These are phyloP conservation scores for Huntiella omanensis DNA, from an alignment of 2,329 filamentous ascomycete species.

Conservation along the genomic window DNA sequence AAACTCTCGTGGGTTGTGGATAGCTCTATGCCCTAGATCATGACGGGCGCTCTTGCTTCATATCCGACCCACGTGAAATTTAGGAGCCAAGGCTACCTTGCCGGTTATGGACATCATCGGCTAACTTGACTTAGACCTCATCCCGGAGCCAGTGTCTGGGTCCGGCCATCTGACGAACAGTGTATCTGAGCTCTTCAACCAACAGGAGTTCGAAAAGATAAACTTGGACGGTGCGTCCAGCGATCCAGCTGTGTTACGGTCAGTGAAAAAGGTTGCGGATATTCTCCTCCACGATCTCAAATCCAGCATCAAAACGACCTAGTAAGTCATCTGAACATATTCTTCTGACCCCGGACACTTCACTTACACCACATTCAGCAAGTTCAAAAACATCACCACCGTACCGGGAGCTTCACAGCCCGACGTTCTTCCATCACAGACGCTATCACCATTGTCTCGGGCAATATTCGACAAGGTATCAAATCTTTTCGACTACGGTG, in stretches of 20 bases:
- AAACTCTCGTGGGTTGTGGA: too few species aligned
- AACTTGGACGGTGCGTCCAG: slow-evolving; percentile 46
- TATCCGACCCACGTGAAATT: too few species aligned
- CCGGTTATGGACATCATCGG: too few species aligned
- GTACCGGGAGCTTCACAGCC: slow-evolving; percentile 6
- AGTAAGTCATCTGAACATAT: slow-evolving; percentile 25
- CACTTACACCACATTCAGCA: slow-evolving; percentile 23
- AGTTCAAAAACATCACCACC: slow-evolving; percentile 26
- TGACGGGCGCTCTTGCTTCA: neutral
- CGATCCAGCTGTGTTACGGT: slow-evolving; percentile 38
- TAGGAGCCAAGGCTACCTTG: too few species aligned
- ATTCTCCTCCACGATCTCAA: slow-evolving; percentile 59
- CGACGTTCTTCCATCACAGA: slow-evolving; percentile 18
- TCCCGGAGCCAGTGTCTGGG: slow-evolving; percentile 44
- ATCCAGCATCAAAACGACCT: slow-evolving; percentile 50
- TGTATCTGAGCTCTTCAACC: slow-evolving; percentile 31
- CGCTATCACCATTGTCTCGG: slow-evolving; percentile 29
- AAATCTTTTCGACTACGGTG: slow-evolving; percentile 10
- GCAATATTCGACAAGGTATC: slow-evolving; percentile 22
- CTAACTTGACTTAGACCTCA: slow-evolving; percentile 30
- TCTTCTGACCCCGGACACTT: neutral
- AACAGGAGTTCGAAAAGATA: slow-evolving; percentile 43
- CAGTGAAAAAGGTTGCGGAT: slow-evolving; percentile 51
- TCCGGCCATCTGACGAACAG: slow-evolving; percentile 33
- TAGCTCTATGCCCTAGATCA: neutral